These are phyloP conservation scores for Leccinum truebloodii DNA, from an alignment of 768 basidiomycete species.

Conservation along the genomic window DNA sequence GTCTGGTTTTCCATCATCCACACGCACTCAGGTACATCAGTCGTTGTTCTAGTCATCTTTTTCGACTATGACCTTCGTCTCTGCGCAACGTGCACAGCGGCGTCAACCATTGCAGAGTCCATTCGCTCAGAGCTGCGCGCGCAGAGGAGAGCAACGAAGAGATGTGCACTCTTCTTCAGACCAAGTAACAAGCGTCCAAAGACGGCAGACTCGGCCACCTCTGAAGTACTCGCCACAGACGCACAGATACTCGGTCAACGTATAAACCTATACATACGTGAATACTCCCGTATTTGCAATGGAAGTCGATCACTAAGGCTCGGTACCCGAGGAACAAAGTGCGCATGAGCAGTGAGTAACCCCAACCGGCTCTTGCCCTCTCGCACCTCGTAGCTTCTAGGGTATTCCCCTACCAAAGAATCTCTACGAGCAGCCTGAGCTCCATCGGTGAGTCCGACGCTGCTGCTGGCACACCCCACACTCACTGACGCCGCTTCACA, in stretches of 20 bases:
- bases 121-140: constrained; percentile 62
- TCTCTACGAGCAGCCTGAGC: constrained; percentile 77
- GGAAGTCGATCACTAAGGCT: constrained; percentile 66
- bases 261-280: constrained; percentile 77
- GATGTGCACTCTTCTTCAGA: constrained; percentile 59
- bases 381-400: constrained; percentile 37
- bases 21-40: no score
- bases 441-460: constrained; percentile 61
- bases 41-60: no score
- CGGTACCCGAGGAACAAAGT: constrained; percentile 92
- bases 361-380: background rate
- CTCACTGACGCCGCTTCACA: constrained; percentile 26
- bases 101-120: constrained; percentile 86
- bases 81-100: constrained; percentile 87
- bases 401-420: constrained; percentile 95
- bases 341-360: constrained; percentile 79
- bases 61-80: constrained; percentile 80
- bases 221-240: constrained; percentile 20
- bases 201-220: constrained; percentile 32
- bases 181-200: constrained; percentile 45
- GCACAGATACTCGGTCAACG: constrained; percentile 50
- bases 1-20: no score
- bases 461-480: no score
- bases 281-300: constrained; percentile 65
- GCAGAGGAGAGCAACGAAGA: constrained; percentile 42